Evolutionary conservation across 2,329 filamentous ascomycete genomes (phyloP), one percentile per base, ranked within the genome.

Genomic region (Shiraia sp.): DNA sequence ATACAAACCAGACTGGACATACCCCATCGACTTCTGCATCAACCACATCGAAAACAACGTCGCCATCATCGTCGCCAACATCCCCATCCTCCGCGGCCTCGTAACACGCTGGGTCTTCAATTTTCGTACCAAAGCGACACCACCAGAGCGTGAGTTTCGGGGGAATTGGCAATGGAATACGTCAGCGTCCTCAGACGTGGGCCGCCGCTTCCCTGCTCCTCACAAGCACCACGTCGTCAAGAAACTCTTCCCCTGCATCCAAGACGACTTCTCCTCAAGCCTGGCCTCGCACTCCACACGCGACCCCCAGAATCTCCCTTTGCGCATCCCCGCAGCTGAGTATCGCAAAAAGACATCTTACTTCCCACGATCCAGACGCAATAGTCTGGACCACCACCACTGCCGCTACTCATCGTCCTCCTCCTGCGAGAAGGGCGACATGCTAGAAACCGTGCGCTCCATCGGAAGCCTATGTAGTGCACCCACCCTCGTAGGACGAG

Each of bases 41-140:
- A 72, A 61, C 37, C 69, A 72, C 48, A 66, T 69, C 39, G 69
- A 72, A 36, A 71, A 70, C 49, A 71, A 68, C 37, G 69, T 71
- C 26, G 69, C 68, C 19, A 72, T 72, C 37, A 70, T 71, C 28
- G 65, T 70, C 8, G 69, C 69, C 26, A 70, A 70, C 42, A 59
- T 72, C 7, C 69, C 69, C 8, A 70, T 70, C n/a, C 58, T 72
- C 14, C 68, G 69, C 32, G 66, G 68, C 23, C 63, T 72, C 6
- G 67, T 72, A 22, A 68, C 67, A 6, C 66, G 68, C 30, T 70
- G 69, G 67, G 63, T 70, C 17, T 68, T 69, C 48, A 64, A 69
- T 46, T 69, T 69, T 47, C 53, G 53, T 9, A 62, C 61, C 13
- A 64, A 67, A 40, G 51, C 62, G 10, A 61, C 56, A n/a, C 63